Evolutionary conservation across 208 protist species (phyloP), one percentile per base, ranked within the genome.

Genomic region (Sergeia podlipaevii): DNA sequence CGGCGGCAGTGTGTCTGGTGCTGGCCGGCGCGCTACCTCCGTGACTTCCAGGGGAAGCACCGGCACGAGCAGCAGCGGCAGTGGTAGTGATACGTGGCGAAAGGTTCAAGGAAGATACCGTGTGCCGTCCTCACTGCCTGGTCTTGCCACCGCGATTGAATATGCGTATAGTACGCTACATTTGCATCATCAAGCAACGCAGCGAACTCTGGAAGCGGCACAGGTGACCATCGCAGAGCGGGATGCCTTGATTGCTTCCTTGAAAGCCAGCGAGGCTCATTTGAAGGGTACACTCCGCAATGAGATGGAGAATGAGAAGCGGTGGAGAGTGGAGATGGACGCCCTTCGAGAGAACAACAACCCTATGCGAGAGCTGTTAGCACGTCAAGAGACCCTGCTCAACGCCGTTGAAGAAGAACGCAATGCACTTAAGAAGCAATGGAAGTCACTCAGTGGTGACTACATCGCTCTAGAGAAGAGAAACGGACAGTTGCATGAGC

Each of bases 401-500:
- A 45, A 63, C 6, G 70, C 60, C 0, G 76, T 86, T 23, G 76
- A 70, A n/a, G 60, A 65, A 17, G 78, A 90, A 52, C 71, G 82
- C 15, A 68, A 78, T 41, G 69, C 53, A 21, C 70, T 90, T 61
- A 74, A 61, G 15, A 39, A 45, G 11, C 69, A 74, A 44, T 85
- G 76, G 84, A 55, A 56, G n/a, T 50, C 44, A 3, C 57, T 86
- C 11, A 85, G 67, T 33, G 65, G 61, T 15, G 74, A 91, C 41
- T 91, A 87, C 64, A 74, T 83, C 34, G 50, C 65, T 1, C 54
- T 89, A 17, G 85, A 92, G 56, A 60, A 70, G 28, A 77, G 80
- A 51, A 92, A 89, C 48, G 79, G 69, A 10, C 49, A 70, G 30
- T 57, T 92, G 65, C 85, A 92, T 58, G 80, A 78, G 41, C 80